Evolutionary conservation across 106 monocot genomes (phyloP).

Genomic region (Triglochin maritima): DNA sequence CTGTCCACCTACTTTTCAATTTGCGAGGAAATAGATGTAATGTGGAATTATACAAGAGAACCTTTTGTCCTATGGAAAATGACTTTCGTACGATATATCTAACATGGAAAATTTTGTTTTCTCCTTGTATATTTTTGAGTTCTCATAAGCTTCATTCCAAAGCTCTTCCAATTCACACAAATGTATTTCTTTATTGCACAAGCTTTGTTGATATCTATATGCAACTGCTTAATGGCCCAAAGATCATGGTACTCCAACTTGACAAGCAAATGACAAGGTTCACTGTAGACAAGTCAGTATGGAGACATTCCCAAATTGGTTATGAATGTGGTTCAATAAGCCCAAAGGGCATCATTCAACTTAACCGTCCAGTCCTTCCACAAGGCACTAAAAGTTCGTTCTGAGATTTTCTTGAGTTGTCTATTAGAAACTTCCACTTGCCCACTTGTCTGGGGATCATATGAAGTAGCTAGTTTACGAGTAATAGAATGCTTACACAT

Average conservation of each 20-base stretch:
- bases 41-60: not conserved
- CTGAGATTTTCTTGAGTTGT: not conserved
- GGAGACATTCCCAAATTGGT: constrained; percentile 3
- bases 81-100: not conserved
- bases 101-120: not conserved
- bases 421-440: not conserved
- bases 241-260: not conserved
- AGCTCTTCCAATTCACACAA: not conserved
- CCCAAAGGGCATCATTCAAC: constrained; percentile 1
- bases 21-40: not conserved
- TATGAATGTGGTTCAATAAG: constrained; percentile 2
- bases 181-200: not conserved
- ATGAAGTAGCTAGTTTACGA: too few relatives aligned
- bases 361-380: not conserved
- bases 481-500: not conserved
- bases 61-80: not conserved
- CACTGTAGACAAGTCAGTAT: not conserved
- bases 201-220: not conserved
- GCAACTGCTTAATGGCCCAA: not conserved
- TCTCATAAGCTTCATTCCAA: not conserved
- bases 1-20: not conserved
- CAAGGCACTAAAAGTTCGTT: not conserved
- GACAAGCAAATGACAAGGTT: not conserved
- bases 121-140: not conserved
- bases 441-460: constrained; percentile 3